Percentiles rank a stretch among this genome's conserved stretches.
Evolutionary conservation across 176 grass and related monocot species (phyloP).

Genomic region (Poa pratensis): DNA sequence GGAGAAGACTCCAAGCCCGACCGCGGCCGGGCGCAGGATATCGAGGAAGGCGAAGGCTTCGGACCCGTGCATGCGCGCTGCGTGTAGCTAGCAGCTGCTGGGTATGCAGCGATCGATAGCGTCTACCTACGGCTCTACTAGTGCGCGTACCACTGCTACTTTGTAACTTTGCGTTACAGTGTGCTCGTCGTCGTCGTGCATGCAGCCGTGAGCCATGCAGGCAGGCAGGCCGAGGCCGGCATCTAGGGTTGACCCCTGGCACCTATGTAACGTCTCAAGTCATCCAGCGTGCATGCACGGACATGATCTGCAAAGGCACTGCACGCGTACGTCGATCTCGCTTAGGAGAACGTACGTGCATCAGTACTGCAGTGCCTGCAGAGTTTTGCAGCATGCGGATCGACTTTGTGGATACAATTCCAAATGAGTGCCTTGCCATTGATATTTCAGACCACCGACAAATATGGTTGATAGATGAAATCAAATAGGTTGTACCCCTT

Average conservation of each 20-base stretch:
- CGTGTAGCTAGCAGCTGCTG: neutral
- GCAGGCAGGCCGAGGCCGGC: neutral
- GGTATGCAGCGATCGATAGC: neutral
- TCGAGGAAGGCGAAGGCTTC: neutral
- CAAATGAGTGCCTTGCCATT: no score
- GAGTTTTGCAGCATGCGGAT: neutral
- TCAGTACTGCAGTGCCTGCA: neutral
- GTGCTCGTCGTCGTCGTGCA: neutral
- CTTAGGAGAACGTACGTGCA: neutral
- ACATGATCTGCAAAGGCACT: neutral
- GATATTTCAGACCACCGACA: no score
- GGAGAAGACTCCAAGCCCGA: conserved; percentile 60
- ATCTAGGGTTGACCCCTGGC: conserved; percentile 41
- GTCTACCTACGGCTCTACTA: neutral
- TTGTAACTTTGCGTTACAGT: neutral
- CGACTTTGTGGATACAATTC: no score
- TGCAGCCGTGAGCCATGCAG: neutral
- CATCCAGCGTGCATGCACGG: neutral
- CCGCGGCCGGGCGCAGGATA: no score
- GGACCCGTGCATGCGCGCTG: conserved; percentile 42
- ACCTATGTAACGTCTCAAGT: neutral
- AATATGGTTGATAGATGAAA: no score
- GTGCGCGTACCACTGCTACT: neutral
- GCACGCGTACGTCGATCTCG: neutral
- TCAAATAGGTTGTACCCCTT: no score